These are phyloP conservation scores for Puccinia brachypodii DNA, from an alignment of 1,284 basidiomycete species.

Conservation along the genomic window DNA sequence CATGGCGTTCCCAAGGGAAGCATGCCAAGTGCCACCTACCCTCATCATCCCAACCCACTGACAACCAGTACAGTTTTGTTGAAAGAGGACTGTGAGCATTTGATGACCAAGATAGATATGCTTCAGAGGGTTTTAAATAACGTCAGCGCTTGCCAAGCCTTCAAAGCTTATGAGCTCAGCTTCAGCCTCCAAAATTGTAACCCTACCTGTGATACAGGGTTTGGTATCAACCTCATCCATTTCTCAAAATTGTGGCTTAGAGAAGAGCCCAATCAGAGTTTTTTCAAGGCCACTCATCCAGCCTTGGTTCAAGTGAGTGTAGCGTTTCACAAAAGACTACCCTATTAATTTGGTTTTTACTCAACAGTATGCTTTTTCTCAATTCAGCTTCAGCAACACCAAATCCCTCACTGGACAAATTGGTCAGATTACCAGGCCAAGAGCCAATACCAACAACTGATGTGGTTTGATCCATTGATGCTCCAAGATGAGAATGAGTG, in stretches of 20 bases:
- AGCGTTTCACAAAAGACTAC: not conserved
- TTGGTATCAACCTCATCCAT: slow-evolving; percentile 36
- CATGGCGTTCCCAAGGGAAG: not conserved
- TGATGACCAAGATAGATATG: slow-evolving; percentile 16
- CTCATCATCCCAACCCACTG: not conserved
- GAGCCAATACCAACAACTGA: slow-evolving; percentile 31
- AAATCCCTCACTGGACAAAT: not conserved
- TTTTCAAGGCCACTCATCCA: slow-evolving; percentile 35
- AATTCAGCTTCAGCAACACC: slow-evolving; percentile 22
- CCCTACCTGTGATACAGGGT: not conserved
- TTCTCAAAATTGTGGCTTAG: slow-evolving; percentile 46
- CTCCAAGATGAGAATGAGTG: slow-evolving; percentile 32
- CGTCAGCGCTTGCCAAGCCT: slow-evolving; percentile 10
- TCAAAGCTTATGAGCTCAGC: slow-evolving; percentile 12
- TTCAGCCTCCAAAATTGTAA: not conserved
- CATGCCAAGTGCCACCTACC: not conserved
- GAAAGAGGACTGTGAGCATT: not conserved
- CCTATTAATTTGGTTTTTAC: not conserved
- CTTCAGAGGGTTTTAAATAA: slow-evolving; percentile 13
- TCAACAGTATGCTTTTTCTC: not conserved
- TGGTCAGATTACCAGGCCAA: slow-evolving; percentile 27
- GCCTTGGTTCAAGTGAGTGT: slow-evolving; percentile 21
- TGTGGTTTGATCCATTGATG: not conserved
- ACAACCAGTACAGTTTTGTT: not conserved
- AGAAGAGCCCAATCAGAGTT: slow-evolving; percentile 36